Conservation (phyloP, 306 rosid species). For the Cyamopsis tetragonoloba region DNA sequence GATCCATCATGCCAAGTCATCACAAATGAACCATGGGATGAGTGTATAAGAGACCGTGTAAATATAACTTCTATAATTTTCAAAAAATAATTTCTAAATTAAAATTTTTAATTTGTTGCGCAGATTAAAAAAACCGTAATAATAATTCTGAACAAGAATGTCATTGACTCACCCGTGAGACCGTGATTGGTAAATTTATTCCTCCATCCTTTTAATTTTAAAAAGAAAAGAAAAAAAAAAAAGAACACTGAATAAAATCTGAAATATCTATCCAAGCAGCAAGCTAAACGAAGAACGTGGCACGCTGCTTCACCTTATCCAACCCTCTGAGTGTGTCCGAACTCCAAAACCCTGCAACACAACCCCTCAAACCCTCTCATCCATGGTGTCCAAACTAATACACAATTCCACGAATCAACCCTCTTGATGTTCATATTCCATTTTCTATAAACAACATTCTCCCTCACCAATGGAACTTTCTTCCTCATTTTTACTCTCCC, state of each 20-base stretch:
- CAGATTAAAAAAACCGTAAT: no score
- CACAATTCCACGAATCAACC: not conserved
- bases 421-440: not conserved
- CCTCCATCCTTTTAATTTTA: no score
- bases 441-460: not conserved
- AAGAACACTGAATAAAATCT: not conserved
- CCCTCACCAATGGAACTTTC: constrained; percentile 63
- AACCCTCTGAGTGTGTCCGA: not conserved
- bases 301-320: constrained; percentile 31
- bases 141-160: no score
- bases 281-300: not conserved
- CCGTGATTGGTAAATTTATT: no score
- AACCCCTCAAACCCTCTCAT: constrained; percentile 24
- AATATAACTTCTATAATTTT: no score
- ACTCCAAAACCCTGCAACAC: constrained; percentile 35
- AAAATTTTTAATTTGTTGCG: no score
- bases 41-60: no score
- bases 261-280: constrained; percentile 12
- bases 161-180: no score
- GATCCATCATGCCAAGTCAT: no score
- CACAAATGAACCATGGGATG: no score
- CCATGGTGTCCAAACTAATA: constrained; percentile 14
- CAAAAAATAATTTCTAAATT: no score
- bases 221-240: not conserved
- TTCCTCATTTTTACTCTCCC: constrained; percentile 48